Conservation (phyloP, 495 filamentous ascomycete genomes). For the Podospora fimiseda region DNA sequence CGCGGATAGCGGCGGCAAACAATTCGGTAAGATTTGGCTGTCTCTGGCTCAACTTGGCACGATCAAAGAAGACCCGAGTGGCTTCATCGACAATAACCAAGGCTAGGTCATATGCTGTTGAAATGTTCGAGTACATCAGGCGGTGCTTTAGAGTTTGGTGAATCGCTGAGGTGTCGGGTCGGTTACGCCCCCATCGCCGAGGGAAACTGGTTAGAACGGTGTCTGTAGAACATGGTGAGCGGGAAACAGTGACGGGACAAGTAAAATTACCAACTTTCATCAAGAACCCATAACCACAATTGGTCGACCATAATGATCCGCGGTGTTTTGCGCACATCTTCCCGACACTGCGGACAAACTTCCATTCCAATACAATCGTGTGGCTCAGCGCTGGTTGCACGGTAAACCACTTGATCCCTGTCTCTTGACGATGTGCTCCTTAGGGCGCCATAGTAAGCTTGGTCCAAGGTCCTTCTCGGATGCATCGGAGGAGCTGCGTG, state of each 20-base stretch:
- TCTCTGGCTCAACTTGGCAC: constrained; percentile 36
- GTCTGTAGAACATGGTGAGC: no score
- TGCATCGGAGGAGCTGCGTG: constrained; percentile 52
- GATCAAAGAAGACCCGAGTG: constrained; percentile 54
- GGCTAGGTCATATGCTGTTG: constrained; percentile 57
- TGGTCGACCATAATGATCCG: constrained; percentile 67
- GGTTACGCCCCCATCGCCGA: constrained; percentile 55
- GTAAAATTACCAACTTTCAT: constrained; percentile 33
- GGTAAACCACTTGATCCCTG: constrained; percentile 60
- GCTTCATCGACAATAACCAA: constrained; percentile 57
- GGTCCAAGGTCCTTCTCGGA: constrained; percentile 58
- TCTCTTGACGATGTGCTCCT: constrained; percentile 53
- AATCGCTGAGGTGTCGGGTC: constrained; percentile 57
- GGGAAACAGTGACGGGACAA: no score
- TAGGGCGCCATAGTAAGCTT: constrained; percentile 59
- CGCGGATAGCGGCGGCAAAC: constrained; percentile 57
- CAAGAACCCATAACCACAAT: constrained; percentile 61
- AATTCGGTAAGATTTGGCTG: constrained; percentile 59
- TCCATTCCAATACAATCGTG: constrained; percentile 19
- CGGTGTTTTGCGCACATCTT: constrained; percentile 39
- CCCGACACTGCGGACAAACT: constrained; percentile 16
- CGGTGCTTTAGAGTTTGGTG: constrained; percentile 47
- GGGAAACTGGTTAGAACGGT: constrained; percentile 60
- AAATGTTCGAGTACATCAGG: constrained; percentile 39
- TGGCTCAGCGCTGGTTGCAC: constrained; percentile 25